Evolutionary conservation across 2,329 filamentous ascomycete species (phyloP), one percentile per base, ranked within the genome.

Genomic region (Microcyclospora pomicola): DNA sequence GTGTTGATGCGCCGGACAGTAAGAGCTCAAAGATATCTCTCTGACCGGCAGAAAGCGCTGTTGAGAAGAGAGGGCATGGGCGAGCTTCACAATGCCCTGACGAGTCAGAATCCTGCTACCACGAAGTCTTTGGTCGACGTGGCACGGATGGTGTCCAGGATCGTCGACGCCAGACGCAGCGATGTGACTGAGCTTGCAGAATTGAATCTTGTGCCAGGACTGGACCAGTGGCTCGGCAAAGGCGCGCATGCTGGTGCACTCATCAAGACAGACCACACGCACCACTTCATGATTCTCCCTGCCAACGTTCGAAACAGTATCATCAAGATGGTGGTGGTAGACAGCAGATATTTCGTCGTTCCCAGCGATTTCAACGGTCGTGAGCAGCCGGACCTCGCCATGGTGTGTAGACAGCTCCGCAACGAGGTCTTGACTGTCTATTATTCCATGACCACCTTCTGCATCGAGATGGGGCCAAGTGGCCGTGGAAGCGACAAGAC

Each of bases 371-470:
- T 11, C 5, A 40, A 33, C 0, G 49, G 43, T 7, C 30, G 39
- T 2, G 47, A 53, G 27, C 52, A 55, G 37, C 49, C 52, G 9
- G 52, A 52, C 33, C 29, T 54, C 9, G 45, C 46, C 1, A 49
- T 52, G 45, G 45, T 46, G 2, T 41, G 35, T 15, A 40, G 36
- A 10, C 38, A 47, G 27, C 38, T 54, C n/a, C 42, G 53, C 0
- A 30, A 32, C 5, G 50, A 52, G 11, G 49, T 49, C 3, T 32
- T 54, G 35, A 43, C 44, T 5, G 38, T 54, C 15, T 52, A 43
- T 34, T 54, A 54, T 33, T 40, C 38, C 9, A 43, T 48, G 37
- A 53, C 50, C 15, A 44, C 36, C 0, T 53, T 56, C 31, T 47
- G 44, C 1, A 34, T 53, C 15, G 42, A 45, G 15, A 15, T 50